Evolutionary conservation across 2,329 filamentous ascomycete genomes (phyloP), one percentile per base, ranked within the genome.

Genomic region (Gremmenia infestans): DNA sequence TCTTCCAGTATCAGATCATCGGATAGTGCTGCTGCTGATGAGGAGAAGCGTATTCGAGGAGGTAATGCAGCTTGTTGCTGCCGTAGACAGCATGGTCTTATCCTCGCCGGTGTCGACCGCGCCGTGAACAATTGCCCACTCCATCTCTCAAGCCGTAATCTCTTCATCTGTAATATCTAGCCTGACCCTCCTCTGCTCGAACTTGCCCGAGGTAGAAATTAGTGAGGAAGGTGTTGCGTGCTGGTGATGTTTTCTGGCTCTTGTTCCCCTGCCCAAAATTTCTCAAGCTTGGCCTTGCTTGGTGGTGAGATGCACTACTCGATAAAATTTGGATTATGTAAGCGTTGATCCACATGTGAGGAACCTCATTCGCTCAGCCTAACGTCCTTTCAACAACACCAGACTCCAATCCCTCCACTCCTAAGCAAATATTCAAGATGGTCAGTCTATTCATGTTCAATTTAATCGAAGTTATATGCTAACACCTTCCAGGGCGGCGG

Each of bases 401-500:
- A 50, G 23, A 43, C 55, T 51, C 50, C 46, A 57, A 55, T 53
- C 51, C 48, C 51, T 53, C 48, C 47, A 51, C 48, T 55, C 47
- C 48, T 55, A 51, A 63, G 56, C 65, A 67, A 67, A 68, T 63
- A 65, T 72, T 73, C 74, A 83, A 78, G 70, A 86, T 86, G 82
- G 82, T 84, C 72, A 68, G 77, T 67, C 37, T 2, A n/a, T 47
- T 25, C 28, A 11, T n/a, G 35, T n/a, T 3, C 3, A 39, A 51
- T 43, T 49, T 7, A n/a, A 22, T 53, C 58, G 12, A 39, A n/a
- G 7, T 19, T 37, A 39, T 58, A 42, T 63, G 64, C 78, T 83
- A 72, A 82, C 72, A 62, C 52, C 60, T 59, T 53, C 23, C 63
- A 86, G 87, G 88, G 88, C 78, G 89, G 89, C 77, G 91, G 91